Conservation (phyloP, 495 filamentous ascomycete species). For the Bryoglossum gracile region DNA sequence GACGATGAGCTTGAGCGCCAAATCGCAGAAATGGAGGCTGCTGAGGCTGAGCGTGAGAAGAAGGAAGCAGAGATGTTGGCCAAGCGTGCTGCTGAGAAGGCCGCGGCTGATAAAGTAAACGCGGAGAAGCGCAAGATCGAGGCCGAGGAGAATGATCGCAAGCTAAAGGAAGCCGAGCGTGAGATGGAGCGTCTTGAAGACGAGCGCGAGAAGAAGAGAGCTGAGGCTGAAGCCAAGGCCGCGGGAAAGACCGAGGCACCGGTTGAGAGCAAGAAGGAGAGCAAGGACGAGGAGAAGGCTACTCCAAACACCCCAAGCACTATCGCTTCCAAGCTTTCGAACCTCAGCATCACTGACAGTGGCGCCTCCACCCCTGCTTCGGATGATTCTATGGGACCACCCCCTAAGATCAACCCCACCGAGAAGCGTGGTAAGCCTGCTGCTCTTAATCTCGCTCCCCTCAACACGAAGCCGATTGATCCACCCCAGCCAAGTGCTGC, state of each 20-base stretch:
- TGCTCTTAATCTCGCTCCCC: constrained; percentile 68
- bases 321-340: constrained; percentile 36
- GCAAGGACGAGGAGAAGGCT: constrained; percentile 25
- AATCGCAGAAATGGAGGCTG: constrained; percentile 22
- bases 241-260: constrained; percentile 14
- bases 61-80: constrained; percentile 40
- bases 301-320: constrained; percentile 29
- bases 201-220: constrained; percentile 43
- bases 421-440: constrained; percentile 63
- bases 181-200: constrained; percentile 52
- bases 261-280: constrained; percentile 24
- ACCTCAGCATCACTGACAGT: constrained; percentile 37
- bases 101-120: constrained; percentile 52
- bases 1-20: constrained; percentile 37
- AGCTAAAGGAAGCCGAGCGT: constrained; percentile 43
- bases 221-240: constrained; percentile 24
- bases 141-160: constrained; percentile 50
- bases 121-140: constrained; percentile 49
- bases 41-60: constrained; percentile 26
- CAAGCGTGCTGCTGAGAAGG: constrained; percentile 53
- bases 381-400: constrained; percentile 45
- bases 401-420: constrained; percentile 44
- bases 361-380: constrained; percentile 37
- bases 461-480: constrained; percentile 73
- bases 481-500: constrained; percentile 85